Evolutionary conservation across 2,329 filamentous ascomycete genomes (phyloP).

Genomic region (Gnomoniopsis sp.): DNA sequence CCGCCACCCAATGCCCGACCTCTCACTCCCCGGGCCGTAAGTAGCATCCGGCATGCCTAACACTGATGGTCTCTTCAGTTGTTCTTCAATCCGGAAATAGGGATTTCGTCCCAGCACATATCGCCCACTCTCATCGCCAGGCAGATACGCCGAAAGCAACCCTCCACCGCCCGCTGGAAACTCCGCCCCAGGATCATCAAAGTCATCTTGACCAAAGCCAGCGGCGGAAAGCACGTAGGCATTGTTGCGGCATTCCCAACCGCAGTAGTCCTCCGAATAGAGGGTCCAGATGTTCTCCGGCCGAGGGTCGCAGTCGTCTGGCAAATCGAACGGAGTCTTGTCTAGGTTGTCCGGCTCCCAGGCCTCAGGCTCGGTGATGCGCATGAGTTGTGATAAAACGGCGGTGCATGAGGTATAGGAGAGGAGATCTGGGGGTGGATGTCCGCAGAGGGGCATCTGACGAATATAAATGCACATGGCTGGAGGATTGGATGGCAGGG

Average conservation of each 20-base stretch:
- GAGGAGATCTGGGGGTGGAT: slow-evolving; percentile 19
- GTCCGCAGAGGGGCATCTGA: slow-evolving; percentile 22
- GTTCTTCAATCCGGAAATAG: background rate
- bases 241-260: slow-evolving; percentile 27
- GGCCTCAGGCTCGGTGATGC: slow-evolving; percentile 20
- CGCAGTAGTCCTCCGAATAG: slow-evolving; percentile 22
- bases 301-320: slow-evolving; percentile 20
- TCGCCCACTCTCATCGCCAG: slow-evolving; percentile 1
- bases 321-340: slow-evolving; percentile 21
- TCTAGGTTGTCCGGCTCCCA: slow-evolving; percentile 18
- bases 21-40: slow-evolving; percentile 20
- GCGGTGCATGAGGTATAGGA: slow-evolving; percentile 22
- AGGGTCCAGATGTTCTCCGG: slow-evolving; percentile 17
- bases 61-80: background rate
- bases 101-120: background rate
- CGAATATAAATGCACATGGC: slow-evolving; percentile 25
- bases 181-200: background rate
- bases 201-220: background rate
- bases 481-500: background rate
- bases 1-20: slow-evolving; percentile 22
- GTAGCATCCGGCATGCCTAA: slow-evolving; percentile 21
- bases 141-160: slow-evolving; percentile 5
- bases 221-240: background rate
- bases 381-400: slow-evolving; percentile 20
- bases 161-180: background rate